phyloP scores from a whole-genome alignment of 2,329 filamentous ascomycete genomes.

The Penicillium sp. region DNA sequence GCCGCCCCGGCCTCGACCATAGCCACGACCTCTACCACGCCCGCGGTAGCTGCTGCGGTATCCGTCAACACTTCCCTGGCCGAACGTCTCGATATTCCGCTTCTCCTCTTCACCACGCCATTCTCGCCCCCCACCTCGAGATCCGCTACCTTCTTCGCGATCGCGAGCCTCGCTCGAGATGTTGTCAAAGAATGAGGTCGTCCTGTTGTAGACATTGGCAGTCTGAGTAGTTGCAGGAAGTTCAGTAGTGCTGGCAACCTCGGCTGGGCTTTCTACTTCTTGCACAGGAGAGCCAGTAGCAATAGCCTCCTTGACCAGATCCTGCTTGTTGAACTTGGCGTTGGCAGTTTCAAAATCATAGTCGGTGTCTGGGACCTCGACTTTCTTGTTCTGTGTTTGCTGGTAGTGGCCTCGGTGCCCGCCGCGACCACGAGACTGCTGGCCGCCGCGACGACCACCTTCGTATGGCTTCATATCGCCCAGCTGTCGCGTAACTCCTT shows the following conservation, averaged over 20 bases:
- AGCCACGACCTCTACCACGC: slow-evolving; percentile 55
- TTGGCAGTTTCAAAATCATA: slow-evolving; percentile 90
- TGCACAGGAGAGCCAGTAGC: slow-evolving; percentile 73
- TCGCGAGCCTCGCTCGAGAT: slow-evolving; percentile 95
- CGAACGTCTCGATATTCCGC: slow-evolving; percentile 97
- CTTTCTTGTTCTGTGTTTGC: slow-evolving; percentile 61
- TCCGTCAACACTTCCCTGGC: slow-evolving; percentile 91
- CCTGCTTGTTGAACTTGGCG: slow-evolving; percentile 87
- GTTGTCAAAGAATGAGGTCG: slow-evolving; percentile 94
- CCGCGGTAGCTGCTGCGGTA: slow-evolving; percentile 82
- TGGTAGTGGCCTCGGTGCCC: slow-evolving; percentile 49
- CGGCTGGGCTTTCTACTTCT: slow-evolving; percentile 54
- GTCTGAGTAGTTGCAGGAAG: slow-evolving; percentile 41
- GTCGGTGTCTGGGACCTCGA: slow-evolving; percentile 88
- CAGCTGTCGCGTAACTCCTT: slow-evolving; percentile 51
- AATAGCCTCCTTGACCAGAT: slow-evolving; percentile 86
- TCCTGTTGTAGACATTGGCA: slow-evolving; percentile 75
- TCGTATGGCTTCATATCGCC: slow-evolving; percentile 52
- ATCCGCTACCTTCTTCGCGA: slow-evolving; percentile 70
- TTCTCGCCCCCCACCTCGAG: slow-evolving; percentile 77
- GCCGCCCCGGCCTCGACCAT: slow-evolving; percentile 55
- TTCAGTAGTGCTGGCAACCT: slow-evolving; percentile 46
- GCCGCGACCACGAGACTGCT: slow-evolving; percentile 51
- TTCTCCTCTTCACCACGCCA: slow-evolving; percentile 92
- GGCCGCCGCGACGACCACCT: slow-evolving; percentile 44